A percentile compares a stretch with the other conserved stretches of the same genome.
Evolutionary conservation across 306 rosid species (phyloP).

Genomic region (Coriaria nepalensis): DNA sequence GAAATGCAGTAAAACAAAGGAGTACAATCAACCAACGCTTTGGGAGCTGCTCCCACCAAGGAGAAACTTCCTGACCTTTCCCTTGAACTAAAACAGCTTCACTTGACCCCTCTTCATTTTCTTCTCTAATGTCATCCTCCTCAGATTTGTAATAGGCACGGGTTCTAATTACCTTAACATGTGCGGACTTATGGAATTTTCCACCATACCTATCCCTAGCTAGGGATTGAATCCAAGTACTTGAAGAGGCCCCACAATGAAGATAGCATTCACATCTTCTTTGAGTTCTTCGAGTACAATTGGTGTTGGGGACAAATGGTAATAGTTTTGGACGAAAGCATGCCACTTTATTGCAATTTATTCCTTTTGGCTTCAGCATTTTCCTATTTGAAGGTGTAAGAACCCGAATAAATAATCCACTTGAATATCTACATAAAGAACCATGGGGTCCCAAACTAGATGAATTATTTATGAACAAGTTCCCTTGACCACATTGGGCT

Average conservation of each 20-base stretch:
- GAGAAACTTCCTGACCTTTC: conserved; percentile 26
- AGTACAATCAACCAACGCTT: conserved; percentile 91
- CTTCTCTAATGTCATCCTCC: conserved; percentile 39
- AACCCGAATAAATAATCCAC: conserved; percentile 18
- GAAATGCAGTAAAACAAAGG: conserved; percentile 76
- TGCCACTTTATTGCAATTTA: conserved; percentile 12
- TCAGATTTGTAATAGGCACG: conserved; percentile 56
- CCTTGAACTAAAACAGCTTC: conserved; percentile 57
- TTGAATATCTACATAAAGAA: conserved; percentile 17
- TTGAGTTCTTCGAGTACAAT: conserved; percentile 21
- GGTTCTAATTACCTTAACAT: conserved; percentile 31
- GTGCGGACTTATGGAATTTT: conserved; percentile 18
- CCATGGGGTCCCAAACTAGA: conserved; percentile 18
- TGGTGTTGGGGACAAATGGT: conserved; percentile 18
- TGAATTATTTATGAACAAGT: conserved; percentile 7
- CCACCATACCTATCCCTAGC: conserved; percentile 18
- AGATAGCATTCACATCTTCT: conserved; percentile 24
- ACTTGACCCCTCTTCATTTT: conserved; percentile 42
- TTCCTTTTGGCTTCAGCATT: conserved; percentile 18
- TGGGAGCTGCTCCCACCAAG: conserved; percentile 73
- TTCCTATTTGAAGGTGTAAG: conserved; percentile 20
- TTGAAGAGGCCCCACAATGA: conserved; percentile 23
- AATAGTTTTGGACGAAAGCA: conserved; percentile 10
- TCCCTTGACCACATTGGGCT: conserved; percentile 13
- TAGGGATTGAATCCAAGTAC: conserved; percentile 18